Evolutionary conservation across 139 green algal species (phyloP).

Genomic region (Tetratostichococcus sp.): DNA sequence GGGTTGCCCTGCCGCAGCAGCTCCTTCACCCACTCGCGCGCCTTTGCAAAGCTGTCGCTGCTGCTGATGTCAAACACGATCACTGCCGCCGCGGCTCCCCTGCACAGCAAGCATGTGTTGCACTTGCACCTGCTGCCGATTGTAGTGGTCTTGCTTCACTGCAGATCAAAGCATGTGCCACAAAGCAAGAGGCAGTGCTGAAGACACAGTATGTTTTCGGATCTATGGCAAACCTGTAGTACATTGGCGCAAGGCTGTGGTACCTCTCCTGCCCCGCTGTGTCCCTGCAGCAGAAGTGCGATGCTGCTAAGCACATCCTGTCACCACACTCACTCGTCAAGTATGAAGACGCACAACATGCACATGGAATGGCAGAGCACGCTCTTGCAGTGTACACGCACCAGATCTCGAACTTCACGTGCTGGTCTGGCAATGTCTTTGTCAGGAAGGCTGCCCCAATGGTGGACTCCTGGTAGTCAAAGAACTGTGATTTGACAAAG

Average conservation of each 20-base stretch:
- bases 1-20: conserved; percentile 78
- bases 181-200: too few species aligned
- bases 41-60: conserved; percentile 83
- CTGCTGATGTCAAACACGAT: conserved; percentile 86
- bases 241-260: conserved; percentile 97
- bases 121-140: too few species aligned
- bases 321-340: too few species aligned
- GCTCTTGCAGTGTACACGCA: conserved; percentile 19
- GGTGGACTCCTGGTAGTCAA: conserved; percentile 98
- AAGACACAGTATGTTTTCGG: too few species aligned
- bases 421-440: conserved; percentile 91
- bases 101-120: too few species aligned
- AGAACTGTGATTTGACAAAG: conserved; percentile 97
- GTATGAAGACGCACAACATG: too few species aligned
- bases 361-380: too few species aligned
- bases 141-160: too few species aligned
- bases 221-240: conserved; percentile 90
- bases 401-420: conserved; percentile 99
- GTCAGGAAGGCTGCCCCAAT: conserved; percentile 98
- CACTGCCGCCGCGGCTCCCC: conserved; percentile 89
- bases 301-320: too few species aligned
- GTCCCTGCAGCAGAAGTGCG: conserved; percentile 57
- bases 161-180: neutral
- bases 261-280: conserved; percentile 97
- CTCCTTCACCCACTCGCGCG: conserved; percentile 93